A percentile compares a stretch with the other conserved stretches of the same genome.
Conservation (phyloP, 2,329 filamentous ascomycete species). For the Trichoderma breve region DNA sequence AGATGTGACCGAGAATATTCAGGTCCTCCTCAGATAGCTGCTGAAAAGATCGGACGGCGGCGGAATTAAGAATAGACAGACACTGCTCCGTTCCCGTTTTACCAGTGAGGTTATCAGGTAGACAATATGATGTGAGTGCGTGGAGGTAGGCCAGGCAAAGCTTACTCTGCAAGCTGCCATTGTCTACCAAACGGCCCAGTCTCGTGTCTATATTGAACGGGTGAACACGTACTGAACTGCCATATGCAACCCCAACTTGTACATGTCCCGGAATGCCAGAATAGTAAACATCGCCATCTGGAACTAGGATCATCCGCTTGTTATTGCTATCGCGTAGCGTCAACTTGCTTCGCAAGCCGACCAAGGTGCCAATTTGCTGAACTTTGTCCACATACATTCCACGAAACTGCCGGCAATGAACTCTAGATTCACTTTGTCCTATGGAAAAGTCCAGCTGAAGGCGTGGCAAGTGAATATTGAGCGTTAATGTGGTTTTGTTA, state of each 20-base stretch:
- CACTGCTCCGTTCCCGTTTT: conserved; percentile 56
- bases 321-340: conserved; percentile 36
- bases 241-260: neutral
- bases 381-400: conserved; percentile 48
- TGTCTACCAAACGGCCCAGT: conserved; percentile 51
- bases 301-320: neutral
- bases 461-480: conserved; percentile 32
- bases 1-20: neutral
- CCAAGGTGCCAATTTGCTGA: conserved; percentile 47
- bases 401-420: conserved; percentile 50
- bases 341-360: conserved; percentile 50
- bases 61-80: conserved; percentile 47
- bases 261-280: neutral
- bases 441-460: conserved; percentile 49
- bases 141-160: conserved; percentile 53
- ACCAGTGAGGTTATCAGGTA: conserved; percentile 48
- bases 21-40: conserved; percentile 6
- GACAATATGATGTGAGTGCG: conserved; percentile 51
- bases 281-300: neutral
- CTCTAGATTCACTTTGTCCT: conserved; percentile 18
- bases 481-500: fast-evolving
- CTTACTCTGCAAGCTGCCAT: conserved; percentile 50
- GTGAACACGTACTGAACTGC: neutral
- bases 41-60: conserved; percentile 46
- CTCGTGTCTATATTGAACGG: conserved; percentile 41